Base-by-base conservation (phyloP, 441 rosid genomes). In the Biscutella laevigata region DNA sequence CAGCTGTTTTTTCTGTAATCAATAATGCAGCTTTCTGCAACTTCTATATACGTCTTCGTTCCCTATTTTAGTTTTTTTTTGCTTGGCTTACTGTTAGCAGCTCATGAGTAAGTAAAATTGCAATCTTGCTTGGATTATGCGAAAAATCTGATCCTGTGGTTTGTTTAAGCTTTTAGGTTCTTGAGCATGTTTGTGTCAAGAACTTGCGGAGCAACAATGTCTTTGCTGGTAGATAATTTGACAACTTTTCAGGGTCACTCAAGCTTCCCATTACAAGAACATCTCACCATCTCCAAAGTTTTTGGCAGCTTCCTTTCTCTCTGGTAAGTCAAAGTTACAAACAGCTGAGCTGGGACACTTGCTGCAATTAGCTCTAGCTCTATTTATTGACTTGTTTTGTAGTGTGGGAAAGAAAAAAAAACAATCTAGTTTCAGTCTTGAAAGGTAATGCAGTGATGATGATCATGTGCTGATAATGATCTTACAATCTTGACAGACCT, bases 21-120 rank as follows among this genome's bases (percentile, higher is more conserved):
- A 65, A 59, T 59, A 59, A 53, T 66, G 65, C 49, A 66, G 54
- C 59, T 66, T 41, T 64, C 45, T 57, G 40, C 40, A 34, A 20
- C 39, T 57, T 49, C 26, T n/a, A n/a, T 21, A 21, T 54, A 7
- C 51, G 8, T 40, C 57, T 25, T 49, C 39, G 24, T 28, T 63
- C 43, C 24, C 28, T 55, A 9, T 17, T 40, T 44, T 65, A 37
- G 44, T 53, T 14, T 37, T 54, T 13, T 46, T 46, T n/a, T n/a
- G n/a, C n/a, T 8, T 33, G 32, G 43, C 35, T 5, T 38, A 46
- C 49, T 46, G 25, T 47, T 19, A 33, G 13, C 57, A 39, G 26
- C 52, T 33, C 24, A 15, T 3, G 57, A 34, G 52, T 56, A 17
- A 45, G 40, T 43, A 13, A 5, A 22, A 46, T 42, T 39, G 14